phyloP scores from a whole-genome alignment of 208 protist genomes.

The Acanthamoeba castellanii region DNA sequence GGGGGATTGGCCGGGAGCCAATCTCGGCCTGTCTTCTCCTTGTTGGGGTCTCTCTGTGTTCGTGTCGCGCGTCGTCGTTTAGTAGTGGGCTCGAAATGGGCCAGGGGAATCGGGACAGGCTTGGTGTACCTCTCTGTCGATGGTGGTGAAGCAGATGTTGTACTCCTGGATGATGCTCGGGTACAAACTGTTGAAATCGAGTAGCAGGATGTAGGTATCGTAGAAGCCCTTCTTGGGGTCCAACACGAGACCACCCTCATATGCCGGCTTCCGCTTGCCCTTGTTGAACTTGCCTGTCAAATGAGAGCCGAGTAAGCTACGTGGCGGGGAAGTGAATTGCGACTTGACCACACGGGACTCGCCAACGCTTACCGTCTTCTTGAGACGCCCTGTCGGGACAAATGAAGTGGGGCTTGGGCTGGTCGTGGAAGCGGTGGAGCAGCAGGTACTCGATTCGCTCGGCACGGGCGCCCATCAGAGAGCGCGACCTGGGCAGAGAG shows the following conservation, averaged over 20 bases:
- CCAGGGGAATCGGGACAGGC: too few relatives aligned
- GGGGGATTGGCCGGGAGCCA: constrained; percentile 78
- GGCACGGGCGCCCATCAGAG: constrained; percentile 95
- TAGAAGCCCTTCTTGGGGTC: constrained; percentile 99
- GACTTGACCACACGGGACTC: neutral
- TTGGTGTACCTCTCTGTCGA: constrained; percentile 83
- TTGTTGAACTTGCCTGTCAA: constrained; percentile 15
- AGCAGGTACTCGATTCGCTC: constrained; percentile 99
- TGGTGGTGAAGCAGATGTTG: constrained; percentile 99
- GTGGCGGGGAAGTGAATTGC: neutral
- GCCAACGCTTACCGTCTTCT: constrained; percentile 11
- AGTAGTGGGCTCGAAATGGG: neutral
- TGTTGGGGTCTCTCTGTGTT: constrained; percentile 50
- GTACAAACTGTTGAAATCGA: constrained; percentile 99
- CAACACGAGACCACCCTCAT: constrained; percentile 93
- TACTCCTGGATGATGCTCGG: constrained; percentile 99
- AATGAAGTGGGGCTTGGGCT: constrained; percentile 60
- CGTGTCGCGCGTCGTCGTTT: neutral
- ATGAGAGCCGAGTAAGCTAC: neutral
- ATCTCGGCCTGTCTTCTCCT: constrained; percentile 42
- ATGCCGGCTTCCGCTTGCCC: constrained; percentile 79
- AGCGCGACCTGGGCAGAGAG: constrained; percentile 77
- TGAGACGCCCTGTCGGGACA: constrained; percentile 5
- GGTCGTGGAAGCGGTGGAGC: constrained; percentile 95
- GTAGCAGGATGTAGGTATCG: constrained; percentile 98